Evolutionary conservation across 2,329 filamentous ascomycete species (phyloP).

Genomic region (Blastomyces gilchristii): DNA sequence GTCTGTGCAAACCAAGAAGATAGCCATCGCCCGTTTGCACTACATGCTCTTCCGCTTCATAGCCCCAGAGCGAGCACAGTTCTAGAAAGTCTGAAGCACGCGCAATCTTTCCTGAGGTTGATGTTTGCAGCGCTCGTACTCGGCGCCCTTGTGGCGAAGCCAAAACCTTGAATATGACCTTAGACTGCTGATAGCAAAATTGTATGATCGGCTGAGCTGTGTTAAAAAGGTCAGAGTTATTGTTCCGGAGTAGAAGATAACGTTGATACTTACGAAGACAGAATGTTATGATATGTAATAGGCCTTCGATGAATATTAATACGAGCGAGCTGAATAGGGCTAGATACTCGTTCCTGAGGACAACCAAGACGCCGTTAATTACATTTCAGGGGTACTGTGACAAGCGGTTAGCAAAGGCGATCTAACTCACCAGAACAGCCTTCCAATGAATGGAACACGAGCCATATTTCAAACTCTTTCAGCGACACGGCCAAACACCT

Average conservation of each 20-base stretch:
- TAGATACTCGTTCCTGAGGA: conserved; percentile 66
- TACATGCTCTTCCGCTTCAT: conserved; percentile 91
- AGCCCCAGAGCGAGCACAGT: conserved; percentile 83
- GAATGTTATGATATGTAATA: conserved; percentile 77
- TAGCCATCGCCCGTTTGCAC: conserved; percentile 93
- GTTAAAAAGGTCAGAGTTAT: conserved; percentile 1
- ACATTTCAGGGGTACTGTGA: background rate
- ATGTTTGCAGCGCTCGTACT: conserved; percentile 55
- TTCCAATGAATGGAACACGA: conserved; percentile 53
- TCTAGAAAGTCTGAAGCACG: conserved; percentile 88
- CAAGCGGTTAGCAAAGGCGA: background rate
- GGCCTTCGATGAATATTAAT: conserved; percentile 68
- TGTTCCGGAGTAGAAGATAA: background rate
- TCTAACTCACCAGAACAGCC: conserved; percentile 42
- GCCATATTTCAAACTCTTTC: conserved; percentile 29
- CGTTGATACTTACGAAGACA: conserved; percentile 59
- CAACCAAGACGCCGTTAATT: background rate
- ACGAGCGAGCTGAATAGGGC: conserved; percentile 75
- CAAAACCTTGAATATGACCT: conserved; percentile 69
- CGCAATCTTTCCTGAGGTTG: conserved; percentile 64
- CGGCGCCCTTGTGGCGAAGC: conserved; percentile 59
- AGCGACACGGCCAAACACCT: background rate
- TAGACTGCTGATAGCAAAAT: conserved; percentile 73
- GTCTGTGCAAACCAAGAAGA: conserved; percentile 74
- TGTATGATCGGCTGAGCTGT: conserved; percentile 66